Conservation (phyloP, 2,329 filamentous ascomycete species). For the Blastomyces parvus region DNA sequence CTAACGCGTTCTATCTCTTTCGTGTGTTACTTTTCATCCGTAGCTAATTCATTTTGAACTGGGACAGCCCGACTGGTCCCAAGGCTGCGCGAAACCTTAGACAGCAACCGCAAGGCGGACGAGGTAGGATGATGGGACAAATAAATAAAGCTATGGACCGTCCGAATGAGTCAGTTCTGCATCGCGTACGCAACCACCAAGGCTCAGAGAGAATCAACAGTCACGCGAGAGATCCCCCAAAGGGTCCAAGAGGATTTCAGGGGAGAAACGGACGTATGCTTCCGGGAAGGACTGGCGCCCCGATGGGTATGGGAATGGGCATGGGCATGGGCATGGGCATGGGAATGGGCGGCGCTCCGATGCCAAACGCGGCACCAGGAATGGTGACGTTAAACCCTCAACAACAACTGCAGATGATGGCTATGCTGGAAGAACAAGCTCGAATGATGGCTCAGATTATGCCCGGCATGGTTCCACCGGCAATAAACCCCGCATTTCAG, state of each 20-base stretch:
- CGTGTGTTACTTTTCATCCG: neutral
- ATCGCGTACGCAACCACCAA: slow-evolving; percentile 63
- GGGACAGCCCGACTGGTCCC: slow-evolving; percentile 74
- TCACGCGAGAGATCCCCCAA: slow-evolving; percentile 60
- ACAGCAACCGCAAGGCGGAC: slow-evolving; percentile 40
- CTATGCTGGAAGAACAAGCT: slow-evolving; percentile 76
- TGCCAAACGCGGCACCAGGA: slow-evolving; percentile 33
- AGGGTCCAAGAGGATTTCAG: slow-evolving; percentile 55
- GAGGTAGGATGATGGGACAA: slow-evolving; percentile 77
- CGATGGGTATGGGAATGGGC: slow-evolving; percentile 34
- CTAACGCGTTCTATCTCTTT: slow-evolving; percentile 8
- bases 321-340: slow-evolving; percentile 19
- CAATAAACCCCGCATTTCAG: slow-evolving; percentile 47
- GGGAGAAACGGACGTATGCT: slow-evolving; percentile 36
- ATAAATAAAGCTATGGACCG: slow-evolving; percentile 76
- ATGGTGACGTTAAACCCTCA: slow-evolving; percentile 52
- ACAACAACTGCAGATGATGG: slow-evolving; percentile 64
- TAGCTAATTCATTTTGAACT: slow-evolving; percentile 1
- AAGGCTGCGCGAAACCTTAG: slow-evolving; percentile 82
- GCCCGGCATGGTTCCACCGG: slow-evolving; percentile 45
- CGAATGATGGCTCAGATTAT: slow-evolving; percentile 71
- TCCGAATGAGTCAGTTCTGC: slow-evolving; percentile 61
- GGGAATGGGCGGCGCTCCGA: slow-evolving; percentile 20
- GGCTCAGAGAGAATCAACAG: slow-evolving; percentile 74
- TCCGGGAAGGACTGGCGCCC: slow-evolving; percentile 35